Base-by-base conservation (phyloP, 805 yeast genomes). In the Naumovozyma dairenensis region DNA sequence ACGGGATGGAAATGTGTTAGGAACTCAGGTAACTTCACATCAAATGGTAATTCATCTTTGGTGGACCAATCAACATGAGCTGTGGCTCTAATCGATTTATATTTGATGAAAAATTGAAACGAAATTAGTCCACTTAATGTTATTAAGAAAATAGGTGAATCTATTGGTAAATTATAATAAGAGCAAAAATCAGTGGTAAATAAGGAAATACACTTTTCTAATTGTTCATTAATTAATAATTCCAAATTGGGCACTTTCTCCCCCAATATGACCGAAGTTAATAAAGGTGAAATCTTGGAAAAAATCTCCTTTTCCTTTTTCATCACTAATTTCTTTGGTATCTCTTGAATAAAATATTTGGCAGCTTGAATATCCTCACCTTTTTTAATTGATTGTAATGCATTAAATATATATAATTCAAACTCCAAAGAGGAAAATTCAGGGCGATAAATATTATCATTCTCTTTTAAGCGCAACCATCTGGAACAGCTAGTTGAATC, bases 31-130 rank as follows among this genome's bases (percentile, higher is more conserved):
- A 78, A 54, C 20, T 63, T 63, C 15, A 75, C 67, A 41, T 72
- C 80, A 33, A 76, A 74, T 3, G 83, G 82, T 13, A 78, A 49
- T 52, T 79, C 85, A 45, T 72, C 64, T 21, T 57, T 52, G 0
- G 77, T 65, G 1, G 76, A 65, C 81, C 81, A 75, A 29, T 55
- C 61, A 12, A 56, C 59, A 40, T 56, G 59, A 2, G 57, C 44
- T 10, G 42, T 35, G 10, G 49, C 47, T 33, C 48, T 48, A 16
- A 56, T 49, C 15, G 52, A 57, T 29, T 66, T 63, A 42, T 68
- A 68, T 46, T 74, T 75, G 30, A 69, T 57, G 33, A 73, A 66
- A 31, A 53, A 62, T 15, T 78, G 80, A 31, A 74, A 55, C 4
- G 81, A 69, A 10, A 71, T 54, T 14, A 68, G 60, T 12, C 80